A percentile compares a stretch with the other conserved stretches of the same genome.
Conservation (phyloP, 2,329 filamentous ascomycete genomes). For the Fusarium bactridioides region DNA sequence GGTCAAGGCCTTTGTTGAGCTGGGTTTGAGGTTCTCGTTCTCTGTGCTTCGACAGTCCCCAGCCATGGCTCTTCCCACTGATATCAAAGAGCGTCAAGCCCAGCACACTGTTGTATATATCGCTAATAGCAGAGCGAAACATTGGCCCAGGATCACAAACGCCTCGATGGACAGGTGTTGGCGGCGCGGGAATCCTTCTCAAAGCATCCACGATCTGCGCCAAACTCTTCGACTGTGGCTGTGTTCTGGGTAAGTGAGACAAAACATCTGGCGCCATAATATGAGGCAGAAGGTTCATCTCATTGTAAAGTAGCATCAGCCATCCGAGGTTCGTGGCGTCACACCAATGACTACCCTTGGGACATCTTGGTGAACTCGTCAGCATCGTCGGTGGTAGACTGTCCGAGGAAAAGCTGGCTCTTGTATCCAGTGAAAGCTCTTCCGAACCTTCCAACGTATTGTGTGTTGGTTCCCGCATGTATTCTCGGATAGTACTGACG, state of each 20-base stretch:
- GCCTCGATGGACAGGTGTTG: conserved; percentile 50
- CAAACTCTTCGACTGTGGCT: conserved; percentile 50
- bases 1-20: conserved; percentile 38
- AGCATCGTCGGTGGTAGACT: conserved; percentile 37
- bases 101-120: conserved; percentile 60
- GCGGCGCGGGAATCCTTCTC: conserved; percentile 54
- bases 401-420: conserved; percentile 28
- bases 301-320: conserved; percentile 60
- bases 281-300: conserved; percentile 54
- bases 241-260: conserved; percentile 33
- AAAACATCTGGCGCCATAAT: conserved; percentile 47
- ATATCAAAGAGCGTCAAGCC: conserved; percentile 60
- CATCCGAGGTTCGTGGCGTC: conserved; percentile 63
- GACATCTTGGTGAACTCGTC: conserved; percentile 55
- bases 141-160: conserved; percentile 60
- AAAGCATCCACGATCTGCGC: conserved; percentile 56
- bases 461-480: conserved; percentile 47
- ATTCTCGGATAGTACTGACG: conserved; percentile 54
- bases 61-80: conserved; percentile 57
- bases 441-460: conserved; percentile 22
- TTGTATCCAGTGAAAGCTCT: conserved; percentile 31
- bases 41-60: conserved; percentile 55
- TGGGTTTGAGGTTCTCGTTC: conserved; percentile 48
- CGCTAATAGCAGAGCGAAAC: conserved; percentile 57
- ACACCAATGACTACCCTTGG: conserved; percentile 58